Conservation (phyloP, 1,284 basidiomycete species). For the Ustilago cynodontis region DNA sequence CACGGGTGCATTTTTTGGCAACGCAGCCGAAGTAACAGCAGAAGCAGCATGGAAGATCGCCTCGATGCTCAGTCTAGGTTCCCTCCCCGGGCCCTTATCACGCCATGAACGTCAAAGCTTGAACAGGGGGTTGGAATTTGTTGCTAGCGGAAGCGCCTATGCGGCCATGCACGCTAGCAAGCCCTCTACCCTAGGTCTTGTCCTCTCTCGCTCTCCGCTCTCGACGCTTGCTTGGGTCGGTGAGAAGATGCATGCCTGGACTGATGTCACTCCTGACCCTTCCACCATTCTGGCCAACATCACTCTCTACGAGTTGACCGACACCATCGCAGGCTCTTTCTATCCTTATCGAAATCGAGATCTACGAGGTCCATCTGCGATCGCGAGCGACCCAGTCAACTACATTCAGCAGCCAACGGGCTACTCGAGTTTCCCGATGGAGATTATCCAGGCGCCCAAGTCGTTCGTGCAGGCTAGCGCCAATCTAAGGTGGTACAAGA, state of each 20-base stretch:
- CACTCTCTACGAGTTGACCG: conserved; percentile 71
- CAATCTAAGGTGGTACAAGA: conserved; percentile 69
- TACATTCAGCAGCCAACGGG: conserved; percentile 70
- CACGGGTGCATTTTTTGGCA: conserved; percentile 7
- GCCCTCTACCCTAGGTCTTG: conserved; percentile 71
- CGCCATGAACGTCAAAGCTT: conserved; percentile 56
- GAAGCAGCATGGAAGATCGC: conserved; percentile 26
- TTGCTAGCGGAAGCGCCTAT: conserved; percentile 56
- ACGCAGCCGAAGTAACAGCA: conserved; percentile 8
- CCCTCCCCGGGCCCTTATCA: conserved; percentile 42
- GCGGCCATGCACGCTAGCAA: conserved; percentile 67
- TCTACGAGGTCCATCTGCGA: conserved; percentile 9
- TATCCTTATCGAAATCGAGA: conserved; percentile 71
- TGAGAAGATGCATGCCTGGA: conserved; percentile 71
- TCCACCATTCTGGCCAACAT: conserved; percentile 67
- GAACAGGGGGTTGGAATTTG: conserved; percentile 50
- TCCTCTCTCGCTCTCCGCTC: conserved; percentile 69
- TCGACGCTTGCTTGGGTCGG: conserved; percentile 72
- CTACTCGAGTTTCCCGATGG: conserved; percentile 70
- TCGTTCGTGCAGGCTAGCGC: conserved; percentile 68
- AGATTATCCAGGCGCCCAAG: conserved; percentile 70
- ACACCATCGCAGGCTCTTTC: conserved; percentile 71
- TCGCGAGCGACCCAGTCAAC: conserved; percentile 37
- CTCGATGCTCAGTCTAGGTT: conserved; percentile 26
- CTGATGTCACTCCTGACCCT: conserved; percentile 62